Percentiles rank a stretch among this genome's conserved stretches.
Conservation (phyloP, 169 alveolate genomes). For the Plasmodium blacklocki region DNA sequence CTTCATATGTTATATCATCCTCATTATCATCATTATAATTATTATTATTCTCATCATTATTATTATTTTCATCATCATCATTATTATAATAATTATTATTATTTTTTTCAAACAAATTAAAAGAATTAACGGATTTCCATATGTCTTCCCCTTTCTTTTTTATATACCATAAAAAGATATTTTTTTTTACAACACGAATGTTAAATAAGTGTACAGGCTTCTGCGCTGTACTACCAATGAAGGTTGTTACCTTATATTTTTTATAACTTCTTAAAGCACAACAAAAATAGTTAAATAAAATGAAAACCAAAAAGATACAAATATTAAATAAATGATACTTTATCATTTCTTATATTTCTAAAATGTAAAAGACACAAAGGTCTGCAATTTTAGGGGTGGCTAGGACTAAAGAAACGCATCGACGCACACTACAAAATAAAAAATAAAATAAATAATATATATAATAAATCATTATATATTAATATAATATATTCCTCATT, state of each 20-base stretch:
- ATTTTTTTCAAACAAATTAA: conserved; percentile 2
- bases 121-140: neutral
- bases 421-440: too few species aligned
- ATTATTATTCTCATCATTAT: neutral
- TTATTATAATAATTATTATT: neutral
- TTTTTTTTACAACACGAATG: neutral
- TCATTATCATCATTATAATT: conserved; percentile 15
- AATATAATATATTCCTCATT: too few species aligned
- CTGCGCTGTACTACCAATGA: neutral
- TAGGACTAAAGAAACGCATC: too few species aligned
- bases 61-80: neutral
- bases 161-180: neutral
- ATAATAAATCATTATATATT: too few species aligned
- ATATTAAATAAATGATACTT: conserved; percentile 7
- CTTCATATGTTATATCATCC: conserved; percentile 71
- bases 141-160: neutral
- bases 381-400: neutral
- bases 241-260: conserved; percentile 16
- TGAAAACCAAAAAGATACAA: conserved; percentile 11
- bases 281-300: conserved; percentile 10
- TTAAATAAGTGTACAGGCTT: conserved; percentile 3
- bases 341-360: conserved; percentile 10
- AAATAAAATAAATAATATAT: too few species aligned
- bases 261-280: conserved; percentile 46
- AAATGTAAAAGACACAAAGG: neutral